phyloP scores from a whole-genome alignment of 2,329 filamentous ascomycete genomes.

The Fusarium protoensiforme region DNA sequence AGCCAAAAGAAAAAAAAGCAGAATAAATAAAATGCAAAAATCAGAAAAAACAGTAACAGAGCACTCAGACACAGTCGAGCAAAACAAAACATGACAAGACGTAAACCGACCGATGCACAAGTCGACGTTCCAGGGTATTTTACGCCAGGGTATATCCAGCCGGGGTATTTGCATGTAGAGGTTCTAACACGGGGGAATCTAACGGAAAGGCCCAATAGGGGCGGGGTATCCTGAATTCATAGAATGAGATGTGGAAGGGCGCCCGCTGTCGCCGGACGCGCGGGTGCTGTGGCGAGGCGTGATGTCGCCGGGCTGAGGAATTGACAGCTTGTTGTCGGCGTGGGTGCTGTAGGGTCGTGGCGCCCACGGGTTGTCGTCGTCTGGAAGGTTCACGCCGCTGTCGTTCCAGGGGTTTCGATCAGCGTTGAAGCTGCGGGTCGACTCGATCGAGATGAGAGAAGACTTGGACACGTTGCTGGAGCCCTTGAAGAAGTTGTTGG shows the following conservation, averaged over 20 bases:
- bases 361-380: conserved; percentile 81
- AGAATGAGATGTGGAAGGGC: conserved; percentile 94
- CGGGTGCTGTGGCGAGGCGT: conserved; percentile 87
- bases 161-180: conserved; percentile 67
- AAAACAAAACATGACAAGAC: conserved; percentile 47
- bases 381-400: conserved; percentile 91
- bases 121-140: conserved; percentile 63
- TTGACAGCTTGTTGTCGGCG: conserved; percentile 70
- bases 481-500: conserved; percentile 92
- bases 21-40: conserved; percentile 21
- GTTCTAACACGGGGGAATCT: conserved; percentile 64
- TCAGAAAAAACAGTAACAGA: conserved; percentile 7
- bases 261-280: conserved; percentile 89
- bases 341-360: conserved; percentile 73
- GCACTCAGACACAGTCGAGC: conserved; percentile 29
- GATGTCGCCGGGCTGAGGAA: conserved; percentile 80
- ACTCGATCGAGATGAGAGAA: conserved; percentile 95
- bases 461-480: conserved; percentile 92
- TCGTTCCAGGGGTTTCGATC: conserved; percentile 99
- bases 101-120: conserved; percentile 61
- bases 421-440: conserved; percentile 86
- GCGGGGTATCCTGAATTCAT: conserved; percentile 95
- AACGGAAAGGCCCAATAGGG: conserved; percentile 91
- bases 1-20: conserved; percentile 36
- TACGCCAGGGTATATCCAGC: conserved; percentile 75